Base-by-base conservation (phyloP, 305 asterid genomes). In the Fraxinus platypoda region DNA sequence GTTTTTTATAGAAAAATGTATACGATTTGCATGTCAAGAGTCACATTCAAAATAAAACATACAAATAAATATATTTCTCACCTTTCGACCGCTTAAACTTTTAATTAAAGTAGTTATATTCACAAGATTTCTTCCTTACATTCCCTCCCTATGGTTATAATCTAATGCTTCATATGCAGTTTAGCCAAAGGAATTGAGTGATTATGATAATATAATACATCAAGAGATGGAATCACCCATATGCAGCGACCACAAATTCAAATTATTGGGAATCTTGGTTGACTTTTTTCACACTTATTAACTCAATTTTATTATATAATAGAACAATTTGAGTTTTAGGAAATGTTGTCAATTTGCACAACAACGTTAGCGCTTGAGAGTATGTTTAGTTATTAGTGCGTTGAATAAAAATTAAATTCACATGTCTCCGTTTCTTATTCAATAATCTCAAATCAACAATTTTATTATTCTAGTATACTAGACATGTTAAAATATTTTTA, bases 261-360 rank as follows among this genome's bases (percentile, higher is more conserved):
- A 52, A 23, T 31, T 31, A 76, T 57, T 79, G 87, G 87, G 88
- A 83, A 83, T 37, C 83, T 57, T 59, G 70, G 34, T 81, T 85
- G 87, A 87, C 86, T 85, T 76, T 54, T 19, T 59, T 74, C 4
- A 81, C 6, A 62, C 5, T 12, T 43, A 26, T 8, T 21, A 64
- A 43, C 83, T 83, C 76, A 78, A 72, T 28, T 78, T 81, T 21
- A 33, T 13, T 31, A 62, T 49, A 79, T 66, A 59, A 68, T 84
- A 78, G 79, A 83, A 80, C 46, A 74, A 82, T 79, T 76, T 38
- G 37, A 26, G 33, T 19, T 81, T 82, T 74, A 80, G 86, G 82
- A 80, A 37, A 78, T 84, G 86, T 38, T 49, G 72, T 21, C 46
- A 49, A 71, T 85, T 87, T 71, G 41, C 37, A 66, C 11, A 82